Conservation (phyloP, 2,329 filamentous ascomycete species). For the Aplosporella prunicola region DNA sequence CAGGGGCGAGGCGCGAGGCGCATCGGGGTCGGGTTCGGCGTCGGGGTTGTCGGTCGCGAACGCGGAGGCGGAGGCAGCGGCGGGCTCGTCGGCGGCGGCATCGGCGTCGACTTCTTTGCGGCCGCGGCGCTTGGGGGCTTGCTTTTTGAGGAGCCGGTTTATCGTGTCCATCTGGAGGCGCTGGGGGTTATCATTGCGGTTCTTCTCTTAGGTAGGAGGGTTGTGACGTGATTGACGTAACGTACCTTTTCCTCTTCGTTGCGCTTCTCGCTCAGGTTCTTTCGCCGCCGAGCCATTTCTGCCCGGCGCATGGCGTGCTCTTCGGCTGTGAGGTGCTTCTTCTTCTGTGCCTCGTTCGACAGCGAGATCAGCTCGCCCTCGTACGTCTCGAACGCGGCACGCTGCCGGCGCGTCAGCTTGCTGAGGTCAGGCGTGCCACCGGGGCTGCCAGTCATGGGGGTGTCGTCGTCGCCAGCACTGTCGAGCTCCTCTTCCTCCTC, state of each 20-base stretch:
- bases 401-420: conserved; percentile 60
- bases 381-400: conserved; percentile 47
- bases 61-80: too few relatives aligned
- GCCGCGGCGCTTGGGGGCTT: conserved; percentile 58
- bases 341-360: conserved; percentile 60
- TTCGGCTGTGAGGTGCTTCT: conserved; percentile 63
- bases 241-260: conserved; percentile 66
- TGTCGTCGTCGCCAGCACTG: conserved; percentile 45
- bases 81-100: conserved; percentile 36
- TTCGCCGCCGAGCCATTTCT: conserved; percentile 64
- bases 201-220: not conserved
- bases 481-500: conserved; percentile 40
- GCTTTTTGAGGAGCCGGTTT: conserved; percentile 81
- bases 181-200: not conserved
- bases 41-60: not conserved
- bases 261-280: conserved; percentile 67
- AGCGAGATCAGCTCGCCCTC: conserved; percentile 41
- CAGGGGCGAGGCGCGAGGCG: conserved; percentile 46
- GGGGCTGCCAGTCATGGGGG: conserved; percentile 42
- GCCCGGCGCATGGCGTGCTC: conserved; percentile 64
- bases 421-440: conserved; percentile 52
- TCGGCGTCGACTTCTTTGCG: conserved; percentile 19
- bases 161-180: conserved; percentile 80
- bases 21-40: conserved; percentile 37
- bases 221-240: not conserved